A percentile compares a stretch with the other conserved stretches of the same genome.
phyloP scores from a whole-genome alignment of 2,329 filamentous ascomycete species.

The Neonectria magnoliae region DNA sequence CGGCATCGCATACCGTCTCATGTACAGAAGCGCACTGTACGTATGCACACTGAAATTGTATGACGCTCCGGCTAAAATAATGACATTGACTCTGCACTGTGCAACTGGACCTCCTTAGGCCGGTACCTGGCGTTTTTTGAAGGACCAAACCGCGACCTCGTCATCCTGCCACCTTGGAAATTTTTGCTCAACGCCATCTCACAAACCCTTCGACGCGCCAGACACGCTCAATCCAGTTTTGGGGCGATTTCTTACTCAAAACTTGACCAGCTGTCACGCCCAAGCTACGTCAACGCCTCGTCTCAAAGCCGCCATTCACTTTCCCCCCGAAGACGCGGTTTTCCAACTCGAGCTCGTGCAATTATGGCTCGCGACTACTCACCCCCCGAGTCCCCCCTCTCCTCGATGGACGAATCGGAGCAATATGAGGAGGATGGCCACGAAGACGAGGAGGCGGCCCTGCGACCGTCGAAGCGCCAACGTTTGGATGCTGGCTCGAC shows the following conservation, averaged over 20 bases:
- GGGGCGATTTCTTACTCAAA: neutral
- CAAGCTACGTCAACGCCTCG: neutral
- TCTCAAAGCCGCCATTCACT: slow-evolving; percentile 20
- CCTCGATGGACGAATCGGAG: slow-evolving; percentile 58
- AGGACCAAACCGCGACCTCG: slow-evolving; percentile 20
- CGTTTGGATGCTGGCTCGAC: slow-evolving; percentile 57
- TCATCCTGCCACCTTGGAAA: slow-evolving; percentile 18
- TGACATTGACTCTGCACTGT: slow-evolving; percentile 33
- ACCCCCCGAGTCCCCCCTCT: slow-evolving; percentile 58
- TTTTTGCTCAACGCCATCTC: slow-evolving; percentile 22
- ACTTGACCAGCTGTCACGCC: neutral
- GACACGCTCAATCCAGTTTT: neutral
- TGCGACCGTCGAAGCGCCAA: slow-evolving; percentile 59
- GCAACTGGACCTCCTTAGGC: slow-evolving; percentile 30
- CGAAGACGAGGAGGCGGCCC: slow-evolving; percentile 53
- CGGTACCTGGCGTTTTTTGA: slow-evolving; percentile 40
- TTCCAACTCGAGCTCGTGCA: slow-evolving; percentile 35
- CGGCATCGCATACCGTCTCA: slow-evolving; percentile 33
- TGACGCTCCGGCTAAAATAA: neutral
- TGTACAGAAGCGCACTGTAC: slow-evolving; percentile 30
- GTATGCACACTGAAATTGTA: neutral
- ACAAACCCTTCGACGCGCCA: slow-evolving; percentile 2
- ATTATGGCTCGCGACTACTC: slow-evolving; percentile 51
- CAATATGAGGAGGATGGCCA: slow-evolving; percentile 58
- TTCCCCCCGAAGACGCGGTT: slow-evolving; percentile 35